These are phyloP conservation scores for Mucor indicus DNA, from an alignment of 371 early-diverging fungal species.

Conservation along the genomic window DNA sequence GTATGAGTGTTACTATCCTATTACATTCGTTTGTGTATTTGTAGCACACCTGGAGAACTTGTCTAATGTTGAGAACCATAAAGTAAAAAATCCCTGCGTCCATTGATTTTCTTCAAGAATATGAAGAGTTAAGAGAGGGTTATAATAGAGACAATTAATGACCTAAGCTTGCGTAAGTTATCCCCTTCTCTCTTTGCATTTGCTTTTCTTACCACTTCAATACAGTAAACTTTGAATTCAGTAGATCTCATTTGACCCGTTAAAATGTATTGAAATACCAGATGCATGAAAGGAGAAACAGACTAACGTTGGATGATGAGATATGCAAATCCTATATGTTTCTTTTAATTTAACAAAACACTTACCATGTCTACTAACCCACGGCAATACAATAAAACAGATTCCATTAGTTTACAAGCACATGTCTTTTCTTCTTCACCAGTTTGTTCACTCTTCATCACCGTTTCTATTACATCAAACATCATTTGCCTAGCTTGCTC, in stretches of 20 bases:
- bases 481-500: constrained; percentile 61
- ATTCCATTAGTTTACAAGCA: constrained; percentile 78
- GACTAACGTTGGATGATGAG: no score
- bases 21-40: background rate
- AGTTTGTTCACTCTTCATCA: constrained; percentile 65
- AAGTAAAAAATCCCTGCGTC: constrained; percentile 76
- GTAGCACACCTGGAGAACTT: constrained; percentile 54
- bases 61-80: constrained; percentile 73
- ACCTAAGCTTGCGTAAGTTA: constrained; percentile 38
- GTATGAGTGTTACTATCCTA: no score
- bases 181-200: no score
- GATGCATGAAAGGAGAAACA: constrained; percentile 55
- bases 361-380: constrained; percentile 68
- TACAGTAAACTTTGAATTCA: constrained; percentile 56
- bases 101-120: constrained; percentile 74
- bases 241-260: constrained; percentile 55
- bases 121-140: constrained; percentile 68
- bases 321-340: background rate
- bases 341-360: background rate
- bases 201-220: constrained; percentile 62
- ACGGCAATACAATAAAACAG: constrained; percentile 74
- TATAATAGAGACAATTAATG: constrained; percentile 83
- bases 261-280: constrained; percentile 64
- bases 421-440: constrained; percentile 70
- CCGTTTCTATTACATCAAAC: constrained; percentile 70